Base-by-base conservation (phyloP, 345 rosid genomes). In the Eucalyptus tenuipes region DNA sequence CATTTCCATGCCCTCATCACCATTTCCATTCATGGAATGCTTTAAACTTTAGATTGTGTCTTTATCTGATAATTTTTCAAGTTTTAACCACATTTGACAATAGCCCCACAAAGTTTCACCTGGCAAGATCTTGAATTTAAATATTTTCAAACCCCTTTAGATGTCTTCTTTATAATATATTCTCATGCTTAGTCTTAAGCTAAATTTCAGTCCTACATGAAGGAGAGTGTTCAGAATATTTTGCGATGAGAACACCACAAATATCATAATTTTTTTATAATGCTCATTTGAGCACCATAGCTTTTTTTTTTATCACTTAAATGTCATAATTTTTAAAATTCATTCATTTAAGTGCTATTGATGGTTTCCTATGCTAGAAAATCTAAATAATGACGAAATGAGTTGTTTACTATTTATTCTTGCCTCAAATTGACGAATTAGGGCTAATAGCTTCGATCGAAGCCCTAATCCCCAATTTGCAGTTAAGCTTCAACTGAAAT, bases 221-320 rank as follows among this genome's bases (percentile, higher is more conserved):
- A 16, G 2, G 6, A 5, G 5, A 4, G 44, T 33, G 22, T 68
- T 33, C 5, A 8, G 3, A 68, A 16, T 16, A 31, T 31, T 61
- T 24, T 55, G 29, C 1, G 9, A 55, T 52, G 0, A 52, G 25
- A 52, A 52, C 25, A 52, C 10, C 25, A 52, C 25, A 20, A 18
- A 52, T 52, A 8, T 25, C 5, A 52, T 52, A 52, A 1, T 20
- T 52, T 3, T 52, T 52, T 0, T 52, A 18, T 20, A 52, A 7
- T 2, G 0, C 57, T 52, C 4, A 3, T 18, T 52, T 0, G 24
- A 52, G 1, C 25, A 52, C 2, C 0, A 52, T 52, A 20, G 20
- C 25, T 52, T 8, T 16, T 17, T 49, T 15, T 20, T 52, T 52
- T 52, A 52, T 52, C 25, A 52, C 57, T 52, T 52, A 52, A 52